Conservation (phyloP, 2,329 filamentous ascomycete species). For the Fusarium papillatum region DNA sequence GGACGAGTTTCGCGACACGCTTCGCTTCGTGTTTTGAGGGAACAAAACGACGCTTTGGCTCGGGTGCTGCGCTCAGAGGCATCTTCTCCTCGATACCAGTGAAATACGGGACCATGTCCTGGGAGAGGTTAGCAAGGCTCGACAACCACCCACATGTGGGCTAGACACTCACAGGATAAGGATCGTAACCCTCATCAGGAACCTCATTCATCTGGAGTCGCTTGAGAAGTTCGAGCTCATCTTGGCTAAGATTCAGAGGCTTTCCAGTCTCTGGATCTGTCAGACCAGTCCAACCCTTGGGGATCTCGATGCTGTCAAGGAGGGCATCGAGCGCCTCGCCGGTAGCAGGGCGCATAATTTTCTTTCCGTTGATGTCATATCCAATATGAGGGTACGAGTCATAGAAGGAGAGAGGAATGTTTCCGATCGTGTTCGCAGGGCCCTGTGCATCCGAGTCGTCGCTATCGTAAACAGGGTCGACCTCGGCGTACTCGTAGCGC, state of each 20-base stretch:
- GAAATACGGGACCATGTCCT: constrained; percentile 94
- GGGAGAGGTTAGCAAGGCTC: constrained; percentile 22
- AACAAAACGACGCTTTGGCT: constrained; percentile 95
- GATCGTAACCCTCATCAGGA: constrained; percentile 90
- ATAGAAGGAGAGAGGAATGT: constrained; percentile 96
- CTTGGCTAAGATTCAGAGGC: constrained; percentile 86
- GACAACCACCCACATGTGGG: neutral
- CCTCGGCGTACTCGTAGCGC: constrained; percentile 93
- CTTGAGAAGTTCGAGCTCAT: constrained; percentile 90
- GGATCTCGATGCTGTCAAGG: constrained; percentile 95
- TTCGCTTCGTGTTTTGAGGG: constrained; percentile 98
- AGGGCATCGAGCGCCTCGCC: constrained; percentile 94
- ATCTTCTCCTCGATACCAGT: constrained; percentile 92
- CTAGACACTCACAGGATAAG: constrained; percentile 78
- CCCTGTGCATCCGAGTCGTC: constrained; percentile 91
- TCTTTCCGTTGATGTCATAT: constrained; percentile 99
- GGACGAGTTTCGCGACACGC: constrained; percentile 96
- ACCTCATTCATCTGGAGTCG: constrained; percentile 92
- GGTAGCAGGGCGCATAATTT: constrained; percentile 94
- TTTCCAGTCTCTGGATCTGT: constrained; percentile 96
- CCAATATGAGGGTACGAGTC: constrained; percentile 98
- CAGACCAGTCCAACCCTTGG: constrained; percentile 96
- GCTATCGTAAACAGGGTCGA: constrained; percentile 95
- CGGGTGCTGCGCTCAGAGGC: constrained; percentile 93
- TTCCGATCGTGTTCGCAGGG: constrained; percentile 90